Percentiles rank a stretch among this genome's conserved stretches.
Evolutionary conservation across 306 rosid genomes (phyloP).

Genomic region (barrel medic (Medicago truncatula)): DNA sequence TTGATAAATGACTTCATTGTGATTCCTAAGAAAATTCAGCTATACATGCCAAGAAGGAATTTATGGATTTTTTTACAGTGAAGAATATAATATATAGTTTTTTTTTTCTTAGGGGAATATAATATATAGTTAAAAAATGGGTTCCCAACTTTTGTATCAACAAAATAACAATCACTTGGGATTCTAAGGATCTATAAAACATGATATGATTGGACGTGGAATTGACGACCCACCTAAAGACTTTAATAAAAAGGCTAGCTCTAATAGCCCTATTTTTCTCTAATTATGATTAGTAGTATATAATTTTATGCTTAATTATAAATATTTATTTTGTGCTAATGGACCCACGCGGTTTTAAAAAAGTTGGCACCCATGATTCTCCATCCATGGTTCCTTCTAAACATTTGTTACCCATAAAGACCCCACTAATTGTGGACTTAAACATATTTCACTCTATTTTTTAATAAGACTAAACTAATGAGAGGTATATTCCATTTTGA

Average conservation of each 20-base stretch:
- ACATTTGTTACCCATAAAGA: conserved; percentile 68
- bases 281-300: background rate
- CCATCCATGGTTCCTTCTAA: conserved; percentile 52
- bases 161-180: conserved; percentile 58
- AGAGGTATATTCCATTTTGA: conserved; percentile 43
- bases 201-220: conserved; percentile 72
- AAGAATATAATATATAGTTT: too few species aligned
- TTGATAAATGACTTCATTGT: too few species aligned
- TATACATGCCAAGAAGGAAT: too few species aligned
- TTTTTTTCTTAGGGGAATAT: too few species aligned
- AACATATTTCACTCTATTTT: conserved; percentile 27
- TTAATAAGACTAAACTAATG: conserved; percentile 36
- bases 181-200: conserved; percentile 69
- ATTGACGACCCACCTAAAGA: conserved; percentile 87
- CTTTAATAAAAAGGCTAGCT: conserved; percentile 45
- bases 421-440: conserved; percentile 66
- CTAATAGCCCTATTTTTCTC: conserved; percentile 40
- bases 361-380: conserved; percentile 79
- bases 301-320: background rate
- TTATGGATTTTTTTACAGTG: too few species aligned
- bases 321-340: background rate
- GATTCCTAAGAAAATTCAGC: too few species aligned
- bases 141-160: background rate
- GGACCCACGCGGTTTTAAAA: conserved; percentile 91
- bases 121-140: too few species aligned